A percentile compares a stretch with the other conserved stretches of the same genome.
These are phyloP conservation scores for Berberis vulgaris DNA, from an alignment of 164 flowering plant genomes.

Conservation along the genomic window DNA sequence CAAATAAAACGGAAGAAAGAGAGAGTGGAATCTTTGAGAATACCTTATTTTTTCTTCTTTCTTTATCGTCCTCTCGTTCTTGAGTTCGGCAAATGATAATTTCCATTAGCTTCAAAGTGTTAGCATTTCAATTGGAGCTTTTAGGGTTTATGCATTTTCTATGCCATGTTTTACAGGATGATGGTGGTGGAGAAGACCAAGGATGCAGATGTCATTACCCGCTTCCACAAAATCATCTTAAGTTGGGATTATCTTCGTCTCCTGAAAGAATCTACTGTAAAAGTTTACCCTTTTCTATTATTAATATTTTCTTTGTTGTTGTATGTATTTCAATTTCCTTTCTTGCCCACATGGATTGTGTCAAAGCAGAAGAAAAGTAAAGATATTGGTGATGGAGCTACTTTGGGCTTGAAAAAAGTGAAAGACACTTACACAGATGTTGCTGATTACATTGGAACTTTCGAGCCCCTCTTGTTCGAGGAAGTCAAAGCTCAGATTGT, in stretches of 20 bases:
- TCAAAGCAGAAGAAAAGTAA: constrained; percentile 19
- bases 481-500: constrained; percentile 89
- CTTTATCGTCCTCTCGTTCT: no score
- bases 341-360: neutral
- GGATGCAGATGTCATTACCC: constrained; percentile 28
- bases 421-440: constrained; percentile 57
- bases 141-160: no score
- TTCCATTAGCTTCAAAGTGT: no score
- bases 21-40: no score
- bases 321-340: neutral
- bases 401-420: constrained; percentile 37
- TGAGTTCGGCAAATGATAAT: no score
- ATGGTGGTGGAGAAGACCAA: constrained; percentile 9
- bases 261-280: constrained; percentile 35
- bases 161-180: no score
- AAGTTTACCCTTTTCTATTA: neutral
- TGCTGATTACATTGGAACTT: constrained; percentile 67
- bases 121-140: no score
- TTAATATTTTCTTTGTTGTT: neutral
- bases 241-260: constrained; percentile 80
- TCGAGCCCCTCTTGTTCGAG: constrained; percentile 86
- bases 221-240: constrained; percentile 67
- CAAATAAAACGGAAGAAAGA: no score
- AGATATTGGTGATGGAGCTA: constrained; percentile 16
- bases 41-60: no score